Conservation (phyloP, 2,329 filamentous ascomycete genomes). For the Penicillium vulpinum region DNA sequence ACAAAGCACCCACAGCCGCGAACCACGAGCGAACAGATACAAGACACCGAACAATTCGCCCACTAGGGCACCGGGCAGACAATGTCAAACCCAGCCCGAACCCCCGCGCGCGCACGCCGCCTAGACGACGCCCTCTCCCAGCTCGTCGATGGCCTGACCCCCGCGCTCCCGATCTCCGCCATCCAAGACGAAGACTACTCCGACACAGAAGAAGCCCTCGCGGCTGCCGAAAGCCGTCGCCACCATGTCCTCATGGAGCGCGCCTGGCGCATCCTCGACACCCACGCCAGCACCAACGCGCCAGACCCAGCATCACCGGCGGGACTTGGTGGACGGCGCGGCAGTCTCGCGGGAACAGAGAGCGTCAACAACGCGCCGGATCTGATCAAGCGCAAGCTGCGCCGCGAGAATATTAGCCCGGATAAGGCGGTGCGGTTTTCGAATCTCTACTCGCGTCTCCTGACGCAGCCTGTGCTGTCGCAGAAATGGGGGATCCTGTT, state of each 20-base stretch:
- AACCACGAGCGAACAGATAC: background rate
- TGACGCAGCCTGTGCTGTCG: constrained; percentile 87
- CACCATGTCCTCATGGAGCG: constrained; percentile 38
- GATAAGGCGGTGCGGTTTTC: constrained; percentile 80
- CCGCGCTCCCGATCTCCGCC: constrained; percentile 34
- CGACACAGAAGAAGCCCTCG: constrained; percentile 37
- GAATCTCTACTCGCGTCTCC: constrained; percentile 83
- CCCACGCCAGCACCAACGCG: constrained; percentile 22
- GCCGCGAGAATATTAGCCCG: constrained; percentile 71
- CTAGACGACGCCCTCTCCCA: constrained; percentile 47
- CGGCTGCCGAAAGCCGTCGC: constrained; percentile 39
- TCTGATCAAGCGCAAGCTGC: constrained; percentile 83
- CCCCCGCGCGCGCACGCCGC: constrained; percentile 40
- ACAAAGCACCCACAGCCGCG: background rate
- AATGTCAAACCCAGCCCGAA: constrained; percentile 35
- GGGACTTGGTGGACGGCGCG: constrained; percentile 26
- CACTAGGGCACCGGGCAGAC: constrained; percentile 12
- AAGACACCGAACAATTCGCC: constrained; percentile 4
- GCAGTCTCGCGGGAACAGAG: constrained; percentile 36
- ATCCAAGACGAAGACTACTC: constrained; percentile 33
- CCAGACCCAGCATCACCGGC: constrained; percentile 30
- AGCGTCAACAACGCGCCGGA: constrained; percentile 87
- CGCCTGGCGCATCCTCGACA: constrained; percentile 42
- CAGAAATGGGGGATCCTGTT: constrained; percentile 98
- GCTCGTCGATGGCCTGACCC: constrained; percentile 44